phyloP scores from a whole-genome alignment of 495 filamentous ascomycete species.

The Entonaema liquescens region DNA sequence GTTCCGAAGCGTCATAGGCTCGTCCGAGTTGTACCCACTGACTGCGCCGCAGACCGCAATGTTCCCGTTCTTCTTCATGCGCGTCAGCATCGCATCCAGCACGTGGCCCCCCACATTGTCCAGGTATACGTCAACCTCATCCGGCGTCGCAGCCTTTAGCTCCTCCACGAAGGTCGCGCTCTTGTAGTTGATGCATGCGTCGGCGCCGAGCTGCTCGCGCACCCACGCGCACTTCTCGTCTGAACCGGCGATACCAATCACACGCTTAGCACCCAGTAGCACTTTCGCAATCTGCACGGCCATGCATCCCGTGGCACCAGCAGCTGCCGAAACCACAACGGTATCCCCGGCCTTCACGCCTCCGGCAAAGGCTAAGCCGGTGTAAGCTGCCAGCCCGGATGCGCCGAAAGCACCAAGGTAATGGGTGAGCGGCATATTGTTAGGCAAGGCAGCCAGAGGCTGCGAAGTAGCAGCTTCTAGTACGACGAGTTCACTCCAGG shows the following conservation, averaged over 20 bases:
- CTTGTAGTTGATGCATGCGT: conserved; percentile 69
- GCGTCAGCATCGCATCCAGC: conserved; percentile 63
- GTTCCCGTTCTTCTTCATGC: conserved; percentile 60
- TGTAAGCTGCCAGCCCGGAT: conserved; percentile 62
- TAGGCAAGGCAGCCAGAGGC: conserved; percentile 42
- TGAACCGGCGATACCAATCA: conserved; percentile 65
- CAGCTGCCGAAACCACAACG: conserved; percentile 33
- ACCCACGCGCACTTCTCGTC: conserved; percentile 66
- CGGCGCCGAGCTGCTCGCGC: conserved; percentile 59
- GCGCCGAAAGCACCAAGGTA: conserved; percentile 62
- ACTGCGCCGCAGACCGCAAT: conserved; percentile 64
- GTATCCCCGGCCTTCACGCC: conserved; percentile 50
- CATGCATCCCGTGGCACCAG: conserved; percentile 70
- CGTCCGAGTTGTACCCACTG: conserved; percentile 56
- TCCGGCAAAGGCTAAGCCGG: conserved; percentile 59
- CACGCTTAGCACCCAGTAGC: conserved; percentile 60
- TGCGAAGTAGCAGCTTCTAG: conserved; percentile 47
- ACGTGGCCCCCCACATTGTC: conserved; percentile 68
- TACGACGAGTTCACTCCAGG: conserved; percentile 63
- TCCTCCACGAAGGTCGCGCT: conserved; percentile 55
- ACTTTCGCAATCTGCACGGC: conserved; percentile 69
- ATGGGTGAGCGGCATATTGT: conserved; percentile 52
- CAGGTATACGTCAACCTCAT: conserved; percentile 64
- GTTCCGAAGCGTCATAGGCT: conserved; percentile 54
- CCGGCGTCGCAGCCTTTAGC: conserved; percentile 58